These are phyloP conservation scores for Arthrobotrys iridis DNA, from an alignment of 2,329 filamentous ascomycete genomes.

Conservation along the genomic window DNA sequence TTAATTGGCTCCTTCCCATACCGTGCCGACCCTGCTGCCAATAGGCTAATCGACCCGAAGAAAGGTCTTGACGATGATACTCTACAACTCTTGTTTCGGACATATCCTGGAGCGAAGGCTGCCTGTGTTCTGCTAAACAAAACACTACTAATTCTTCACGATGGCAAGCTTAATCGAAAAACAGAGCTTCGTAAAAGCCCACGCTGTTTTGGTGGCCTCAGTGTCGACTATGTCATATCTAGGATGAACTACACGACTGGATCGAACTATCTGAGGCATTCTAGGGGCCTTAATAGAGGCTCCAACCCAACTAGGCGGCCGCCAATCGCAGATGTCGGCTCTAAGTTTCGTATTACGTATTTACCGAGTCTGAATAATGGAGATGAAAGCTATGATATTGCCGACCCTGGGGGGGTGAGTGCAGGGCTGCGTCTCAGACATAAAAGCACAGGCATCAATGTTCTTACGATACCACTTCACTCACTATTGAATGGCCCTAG, in stretches of 20 bases:
- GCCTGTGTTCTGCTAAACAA: constrained; percentile 28
- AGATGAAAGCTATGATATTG: background rate
- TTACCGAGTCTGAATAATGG: background rate
- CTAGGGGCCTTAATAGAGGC: background rate
- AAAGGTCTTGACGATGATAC: constrained; percentile 16
- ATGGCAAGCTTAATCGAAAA: constrained; percentile 12
- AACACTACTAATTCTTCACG: constrained; percentile 19
- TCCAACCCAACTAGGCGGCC: background rate
- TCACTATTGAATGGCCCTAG: background rate
- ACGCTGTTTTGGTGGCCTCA: constrained; percentile 26
- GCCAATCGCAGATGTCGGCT: background rate
- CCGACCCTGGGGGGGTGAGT: background rate
- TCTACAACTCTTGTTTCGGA: constrained; percentile 15
- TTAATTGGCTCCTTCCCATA: constrained; percentile 4
- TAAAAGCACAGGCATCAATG: background rate
- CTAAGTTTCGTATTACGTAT: background rate
- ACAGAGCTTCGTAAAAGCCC: constrained; percentile 10
- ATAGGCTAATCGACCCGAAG: constrained; percentile 1
- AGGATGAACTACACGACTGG: background rate
- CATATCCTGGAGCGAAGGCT: constrained; percentile 21
- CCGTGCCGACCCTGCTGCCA: constrained; percentile 1
- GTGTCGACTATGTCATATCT: constrained; percentile 13
- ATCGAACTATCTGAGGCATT: background rate
- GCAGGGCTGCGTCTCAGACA: constrained; percentile 18
- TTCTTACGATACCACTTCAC: constrained; percentile 14